Evolutionary conservation across 768 basidiomycete genomes (phyloP).

Genomic region (Suillus spraguei): DNA sequence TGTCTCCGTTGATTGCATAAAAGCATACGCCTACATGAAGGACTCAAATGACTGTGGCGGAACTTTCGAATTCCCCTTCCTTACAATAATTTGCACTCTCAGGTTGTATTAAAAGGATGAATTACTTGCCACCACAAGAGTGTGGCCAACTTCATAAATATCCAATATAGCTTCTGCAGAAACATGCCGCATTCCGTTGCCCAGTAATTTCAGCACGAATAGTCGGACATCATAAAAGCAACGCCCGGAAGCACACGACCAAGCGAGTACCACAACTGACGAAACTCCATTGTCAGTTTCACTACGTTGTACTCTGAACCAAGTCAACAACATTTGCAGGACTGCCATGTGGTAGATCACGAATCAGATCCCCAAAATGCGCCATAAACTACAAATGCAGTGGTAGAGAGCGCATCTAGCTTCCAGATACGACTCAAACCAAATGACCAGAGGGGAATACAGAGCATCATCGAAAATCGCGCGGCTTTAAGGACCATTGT

Average conservation of each 20-base stretch:
- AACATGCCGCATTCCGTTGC: too few species aligned
- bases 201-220: neutral
- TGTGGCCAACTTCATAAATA: neutral
- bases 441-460: slow-evolving; percentile 41
- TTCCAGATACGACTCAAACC: slow-evolving; percentile 39
- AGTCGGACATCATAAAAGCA: neutral
- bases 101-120: neutral
- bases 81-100: neutral
- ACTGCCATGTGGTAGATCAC: neutral
- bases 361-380: neutral
- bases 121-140: neutral
- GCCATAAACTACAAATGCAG: slow-evolving; percentile 3
- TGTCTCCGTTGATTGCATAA: neutral
- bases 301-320: neutral
- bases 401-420: slow-evolving; percentile 26
- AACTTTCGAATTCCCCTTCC: neutral
- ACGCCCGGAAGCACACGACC: neutral
- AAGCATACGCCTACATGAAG: neutral
- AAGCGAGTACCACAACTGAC: neutral
- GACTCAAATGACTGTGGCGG: neutral
- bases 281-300: neutral
- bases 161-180: neutral
- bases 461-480: slow-evolving; percentile 35
- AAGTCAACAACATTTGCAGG: neutral
- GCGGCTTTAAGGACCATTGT: slow-evolving; percentile 43